Evolutionary conservation across 441 rosid species (phyloP), one percentile per base, ranked within the genome.

Genomic region (Bruguiera hainesii): DNA sequence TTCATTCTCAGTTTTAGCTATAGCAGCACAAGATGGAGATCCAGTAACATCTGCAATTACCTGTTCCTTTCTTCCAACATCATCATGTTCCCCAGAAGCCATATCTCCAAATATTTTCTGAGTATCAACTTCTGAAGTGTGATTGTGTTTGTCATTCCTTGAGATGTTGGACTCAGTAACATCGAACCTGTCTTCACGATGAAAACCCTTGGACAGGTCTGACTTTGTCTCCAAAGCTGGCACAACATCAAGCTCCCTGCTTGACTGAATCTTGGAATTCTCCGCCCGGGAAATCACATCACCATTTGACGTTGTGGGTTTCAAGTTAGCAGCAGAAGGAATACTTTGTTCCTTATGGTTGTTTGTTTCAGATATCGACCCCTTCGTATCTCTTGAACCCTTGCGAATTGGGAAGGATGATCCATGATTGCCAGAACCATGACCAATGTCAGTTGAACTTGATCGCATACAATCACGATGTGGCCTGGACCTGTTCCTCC

Each of bases 401-500:
- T 81, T 85, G 62, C 74, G 88, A 71, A 73, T 70, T 59, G 85
- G 80, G 50, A 84, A 61, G 65, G 83, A 79, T 5, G 86, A 78
- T 68, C 89, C 94, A 72, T 84, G 85, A 66, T 84, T 89, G 76
- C 87, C 87, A 74, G 90, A 90, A 79, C 82, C 78, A 69, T 88
- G 96, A 79, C 64, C 76, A 66, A 85, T 69, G 69, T 89, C 98
- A 50, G 79, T 82, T 52, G 98, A 86, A 83, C 88, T 84, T 67
- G 93, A 86, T 72, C 93, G 88, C 60, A 85, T 85, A 72, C 82
- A 83, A 80, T 96, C 99, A 69, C 98, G 91, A 70, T 85, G 93
- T 53, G 82, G 78, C 78, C 85, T 85, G 57, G 99, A 86, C 86
- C 99, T 85, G 72, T 96, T 86, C 79, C 99, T 89, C 70, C 99